phyloP scores from a whole-genome alignment of 257 asterid species.

The Scutellaria minor region DNA sequence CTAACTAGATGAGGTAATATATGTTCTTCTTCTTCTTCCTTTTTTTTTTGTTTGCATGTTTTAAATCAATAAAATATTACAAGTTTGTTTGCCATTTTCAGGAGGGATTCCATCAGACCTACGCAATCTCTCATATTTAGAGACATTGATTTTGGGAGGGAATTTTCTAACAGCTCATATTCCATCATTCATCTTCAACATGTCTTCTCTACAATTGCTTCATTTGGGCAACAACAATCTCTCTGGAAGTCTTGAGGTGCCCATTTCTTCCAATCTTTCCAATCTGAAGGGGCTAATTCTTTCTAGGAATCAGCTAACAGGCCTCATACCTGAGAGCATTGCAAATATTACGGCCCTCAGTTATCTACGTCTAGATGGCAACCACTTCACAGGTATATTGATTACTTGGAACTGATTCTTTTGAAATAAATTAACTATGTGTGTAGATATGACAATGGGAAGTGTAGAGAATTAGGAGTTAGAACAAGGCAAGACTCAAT shows the following conservation, averaged over 20 bases:
- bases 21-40: too few relatives aligned
- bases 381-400: too few relatives aligned
- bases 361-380: too few relatives aligned
- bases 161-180: slow-evolving; percentile 33
- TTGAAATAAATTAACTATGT: too few relatives aligned
- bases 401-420: too few relatives aligned
- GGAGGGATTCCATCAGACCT: slow-evolving; percentile 50
- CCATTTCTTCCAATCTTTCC: not conserved
- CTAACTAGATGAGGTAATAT: too few relatives aligned
- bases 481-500: too few relatives aligned
- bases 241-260: slow-evolving; percentile 37
- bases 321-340: slow-evolving; percentile 34
- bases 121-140: slow-evolving; percentile 48
- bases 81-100: not conserved
- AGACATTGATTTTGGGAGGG: slow-evolving; percentile 32
- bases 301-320: slow-evolving; percentile 41
- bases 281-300: slow-evolving; percentile 42
- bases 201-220: slow-evolving; percentile 35
- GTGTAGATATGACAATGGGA: too few relatives aligned
- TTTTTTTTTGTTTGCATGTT: too few relatives aligned
- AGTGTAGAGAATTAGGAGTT: too few relatives aligned
- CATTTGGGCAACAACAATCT: not conserved
- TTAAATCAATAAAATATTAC: too few relatives aligned
- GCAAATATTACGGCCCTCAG: too few relatives aligned
- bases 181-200: slow-evolving; percentile 44